Conservation (phyloP, 306 rosid genomes). For the Begonia masoniana region DNA sequence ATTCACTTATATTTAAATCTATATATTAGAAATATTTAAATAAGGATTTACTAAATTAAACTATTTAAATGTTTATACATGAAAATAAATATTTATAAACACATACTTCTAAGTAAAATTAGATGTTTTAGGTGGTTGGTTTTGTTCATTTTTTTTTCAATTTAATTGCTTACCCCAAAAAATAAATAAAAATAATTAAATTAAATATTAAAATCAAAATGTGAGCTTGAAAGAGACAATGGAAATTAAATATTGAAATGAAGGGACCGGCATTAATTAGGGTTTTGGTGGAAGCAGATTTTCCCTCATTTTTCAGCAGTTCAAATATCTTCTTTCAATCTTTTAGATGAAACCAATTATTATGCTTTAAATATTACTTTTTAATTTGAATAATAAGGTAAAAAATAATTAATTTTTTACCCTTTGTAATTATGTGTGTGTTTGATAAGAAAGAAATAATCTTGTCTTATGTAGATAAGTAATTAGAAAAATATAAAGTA, state of each 20-base stretch:
- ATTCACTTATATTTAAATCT: too few relatives aligned
- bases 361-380: background rate
- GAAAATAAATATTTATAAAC: too few relatives aligned
- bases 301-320: constrained; percentile 71
- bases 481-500: too few relatives aligned
- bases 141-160: background rate
- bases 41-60: too few relatives aligned
- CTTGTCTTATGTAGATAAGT: too few relatives aligned
- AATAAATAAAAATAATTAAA: constrained; percentile 5
- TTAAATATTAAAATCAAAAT: constrained; percentile 12
- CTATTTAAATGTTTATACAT: too few relatives aligned
- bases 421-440: too few relatives aligned
- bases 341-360: too few relatives aligned
- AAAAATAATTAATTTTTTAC: too few relatives aligned
- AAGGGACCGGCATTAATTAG: constrained; percentile 34
- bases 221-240: constrained; percentile 67
- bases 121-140: constrained; percentile 10
- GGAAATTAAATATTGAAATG: constrained; percentile 61
- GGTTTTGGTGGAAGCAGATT: constrained; percentile 56
- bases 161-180: constrained; percentile 2
- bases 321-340: constrained; percentile 31
- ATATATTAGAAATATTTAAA: too few relatives aligned
- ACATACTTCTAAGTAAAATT: background rate
- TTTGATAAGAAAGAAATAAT: too few relatives aligned
- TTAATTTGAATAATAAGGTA: too few relatives aligned